Base-by-base conservation (phyloP, 768 basidiomycete species). In the Sarcomyxa edulis region DNA sequence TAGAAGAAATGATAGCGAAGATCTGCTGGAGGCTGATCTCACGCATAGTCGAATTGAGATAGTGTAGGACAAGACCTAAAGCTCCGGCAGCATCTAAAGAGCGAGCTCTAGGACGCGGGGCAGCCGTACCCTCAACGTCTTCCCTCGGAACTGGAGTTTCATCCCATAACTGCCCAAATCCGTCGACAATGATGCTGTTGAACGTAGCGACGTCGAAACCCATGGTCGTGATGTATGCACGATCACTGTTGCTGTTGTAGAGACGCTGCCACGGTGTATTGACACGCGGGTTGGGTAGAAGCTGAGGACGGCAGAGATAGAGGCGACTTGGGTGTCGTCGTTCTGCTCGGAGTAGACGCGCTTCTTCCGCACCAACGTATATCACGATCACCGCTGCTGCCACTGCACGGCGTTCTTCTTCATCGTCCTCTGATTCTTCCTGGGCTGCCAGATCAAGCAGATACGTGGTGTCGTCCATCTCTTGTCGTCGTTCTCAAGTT, bases 201-300 rank as follows among this genome's bases (percentile, higher is more conserved):
- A 72, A 72, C 0, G 63, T 66, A 1, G n/a, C 35, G 2, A 58
- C 52, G 49, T 68, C 53, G 42, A 67, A 59, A 2, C 65, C 62
- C 65, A 68, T 68, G 0, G 64, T 72, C 0, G 62, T 70, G 21
- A 72, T 71, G 40, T 58, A 70, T 6, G 63, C 65, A 3, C 58
- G 43, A 39, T 70, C 59, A 42, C 52, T 54, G 10, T 39, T 44
- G 24, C 55, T 57, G 1, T 43, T 32, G 30, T 51, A 63, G 0
- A 69, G 53, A 0, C 19, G 16, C 29, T 59, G 59, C 66, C 64
- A 69, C 5, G 66, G 55, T 28, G 62, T 67, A 15, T 51, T 32
- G 2, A 31, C 3, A 6, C 51, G 43, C n/a, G 65, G 63, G 38
- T 62, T 50, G 0, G 58, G 62, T 3, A 61, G 52, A 2, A 68